A percentile compares a stretch with the other conserved stretches of the same genome.
phyloP scores from a whole-genome alignment of 2,329 filamentous ascomycete species.

The Colletotrichum agaves region DNA sequence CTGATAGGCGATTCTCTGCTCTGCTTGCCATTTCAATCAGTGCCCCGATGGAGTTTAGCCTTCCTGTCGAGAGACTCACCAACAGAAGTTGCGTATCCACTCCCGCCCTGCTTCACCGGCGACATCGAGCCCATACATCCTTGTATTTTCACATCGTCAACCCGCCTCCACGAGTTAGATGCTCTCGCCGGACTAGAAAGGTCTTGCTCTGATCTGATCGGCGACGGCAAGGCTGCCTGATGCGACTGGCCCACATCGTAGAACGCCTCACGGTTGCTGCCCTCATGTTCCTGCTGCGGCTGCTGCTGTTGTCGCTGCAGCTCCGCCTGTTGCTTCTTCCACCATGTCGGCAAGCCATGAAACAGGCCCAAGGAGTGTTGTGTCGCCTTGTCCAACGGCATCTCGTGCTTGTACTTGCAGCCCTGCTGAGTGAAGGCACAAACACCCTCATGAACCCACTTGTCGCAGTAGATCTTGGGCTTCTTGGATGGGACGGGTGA shows the following conservation, averaged over 20 bases:
- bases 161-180: conserved; percentile 28
- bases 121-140: conserved; percentile 9
- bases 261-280: not conserved
- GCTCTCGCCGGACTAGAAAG: conserved; percentile 16
- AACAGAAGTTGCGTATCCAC: conserved; percentile 3
- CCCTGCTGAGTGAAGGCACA: conserved; percentile 89
- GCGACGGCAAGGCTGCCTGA: not conserved
- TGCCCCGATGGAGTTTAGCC: not conserved
- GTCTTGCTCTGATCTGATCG: conserved; percentile 10
- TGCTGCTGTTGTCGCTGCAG: conserved; percentile 43
- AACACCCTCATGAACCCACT: conserved; percentile 88
- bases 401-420: conserved; percentile 90
- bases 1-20: conserved; percentile 6
- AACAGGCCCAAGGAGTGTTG: conserved; percentile 78
- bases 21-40: not conserved
- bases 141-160: not conserved
- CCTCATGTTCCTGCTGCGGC: not conserved
- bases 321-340: conserved; percentile 64
- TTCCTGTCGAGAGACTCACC: not conserved
- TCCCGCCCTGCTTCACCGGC: not conserved
- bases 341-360: conserved; percentile 71
- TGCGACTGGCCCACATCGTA: not conserved
- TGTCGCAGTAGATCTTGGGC: conserved; percentile 83
- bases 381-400: conserved; percentile 76
- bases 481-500: conserved; percentile 54